Base-by-base conservation (phyloP, 192 early-diverging fungal genomes). In the Helicostylum pulchrum region DNA sequence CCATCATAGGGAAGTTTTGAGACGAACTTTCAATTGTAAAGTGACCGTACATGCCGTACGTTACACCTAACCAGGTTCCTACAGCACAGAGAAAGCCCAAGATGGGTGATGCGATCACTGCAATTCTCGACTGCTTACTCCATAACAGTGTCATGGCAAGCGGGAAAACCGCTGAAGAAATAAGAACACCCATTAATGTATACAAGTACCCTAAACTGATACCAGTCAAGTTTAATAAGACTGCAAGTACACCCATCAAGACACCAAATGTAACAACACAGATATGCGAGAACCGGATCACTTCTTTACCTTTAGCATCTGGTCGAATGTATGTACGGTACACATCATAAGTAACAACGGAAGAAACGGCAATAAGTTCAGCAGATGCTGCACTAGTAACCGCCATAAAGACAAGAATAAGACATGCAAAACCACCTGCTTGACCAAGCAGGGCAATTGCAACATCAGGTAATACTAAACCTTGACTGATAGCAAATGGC, bases 401-500 rank as follows among this genome's bases (percentile, higher is more conserved):
- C 32, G 89, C 89, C 88, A 90, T 90, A 60, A 90, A 90, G 2
- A 90, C 82, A 11, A 90, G 63, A 42, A 91, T 68, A 42, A 90
- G 62, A 19, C 85, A 77, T 6, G 87, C 88, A 39, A 85, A 70
- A 15, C 82, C 87, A 30, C 88, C 88, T 32, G 77, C 78, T n/a
- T 73, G 58, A 15, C 88, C 88, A 15, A 91, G 45, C 6, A 90
- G 52, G 17, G 82, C 84, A 30, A 83, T 78, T 8, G 88, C 88
- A 23, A 88, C 87, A 26, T 76, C 73, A 6, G 88, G 88, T 21
- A 86, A 75, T 7, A 89, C 85, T 6, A 90, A 63, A 31, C 88
- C 88, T 63, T 89, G 83, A 43, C 74, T 76, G 34, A 90, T 88
- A 39, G 85, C 88, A 21, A 65, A 46, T 15, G 79, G 39, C 9